A percentile compares a stretch with the other conserved stretches of the same genome.
Evolutionary conservation across 257 asterid species (phyloP).

Genomic region (Penstemon barbatus): DNA sequence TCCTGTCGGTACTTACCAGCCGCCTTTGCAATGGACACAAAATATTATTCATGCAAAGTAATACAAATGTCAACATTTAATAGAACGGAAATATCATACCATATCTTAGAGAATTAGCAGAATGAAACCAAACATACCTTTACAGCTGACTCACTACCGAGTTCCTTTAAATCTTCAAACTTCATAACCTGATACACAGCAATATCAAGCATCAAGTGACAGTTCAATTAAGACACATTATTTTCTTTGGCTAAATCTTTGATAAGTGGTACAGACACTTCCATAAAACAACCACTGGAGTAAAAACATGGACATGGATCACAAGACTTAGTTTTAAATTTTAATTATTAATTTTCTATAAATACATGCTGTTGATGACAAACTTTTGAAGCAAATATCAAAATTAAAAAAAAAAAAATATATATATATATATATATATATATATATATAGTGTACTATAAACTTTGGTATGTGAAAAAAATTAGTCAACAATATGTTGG

Average conservation of each 20-base stretch:
- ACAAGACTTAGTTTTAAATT: not conserved
- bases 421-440: no score
- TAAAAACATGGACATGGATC: not conserved
- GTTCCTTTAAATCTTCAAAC: constrained; percentile 92
- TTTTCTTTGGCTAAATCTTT: not conserved
- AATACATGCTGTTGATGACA: not conserved
- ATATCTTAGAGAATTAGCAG: not conserved
- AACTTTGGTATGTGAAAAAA: not conserved
- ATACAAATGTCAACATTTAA: not conserved
- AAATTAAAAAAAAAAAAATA: not conserved
- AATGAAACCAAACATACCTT: constrained; percentile 53
- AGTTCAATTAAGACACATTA: not conserved
- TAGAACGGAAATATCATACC: not conserved
- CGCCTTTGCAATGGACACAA: constrained; percentile 48
- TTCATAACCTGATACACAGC: constrained; percentile 77
- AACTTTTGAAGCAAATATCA: not conserved
- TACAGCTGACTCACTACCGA: constrained; percentile 85
- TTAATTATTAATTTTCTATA: no score
- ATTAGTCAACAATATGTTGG: not conserved
- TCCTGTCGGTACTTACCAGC: constrained; percentile 95
- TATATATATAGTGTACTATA: no score
- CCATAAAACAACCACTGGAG: not conserved
- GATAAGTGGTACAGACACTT: no score
- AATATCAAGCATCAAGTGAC: constrained; percentile 22
- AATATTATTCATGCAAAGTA: not conserved